phyloP scores from a whole-genome alignment of 257 asterid species.

The Ocimum tenuiflorum region DNA sequence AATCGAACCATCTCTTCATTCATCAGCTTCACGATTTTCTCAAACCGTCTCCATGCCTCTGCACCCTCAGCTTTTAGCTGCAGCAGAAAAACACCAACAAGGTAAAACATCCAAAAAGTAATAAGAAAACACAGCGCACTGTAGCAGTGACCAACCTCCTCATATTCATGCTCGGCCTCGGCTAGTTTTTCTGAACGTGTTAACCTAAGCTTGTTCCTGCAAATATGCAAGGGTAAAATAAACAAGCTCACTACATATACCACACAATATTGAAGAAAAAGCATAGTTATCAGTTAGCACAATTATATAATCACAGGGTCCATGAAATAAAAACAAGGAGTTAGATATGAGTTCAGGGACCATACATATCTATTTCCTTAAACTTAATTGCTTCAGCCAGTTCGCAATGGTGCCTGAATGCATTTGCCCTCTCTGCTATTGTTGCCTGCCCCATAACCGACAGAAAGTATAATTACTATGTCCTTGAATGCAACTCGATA shows the following conservation, averaged over 20 bases:
- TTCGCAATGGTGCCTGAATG: constrained; percentile 79
- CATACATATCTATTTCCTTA: constrained; percentile 97
- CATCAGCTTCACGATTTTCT: constrained; percentile 68
- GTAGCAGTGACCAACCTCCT: constrained; percentile 48
- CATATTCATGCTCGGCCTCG: constrained; percentile 86
- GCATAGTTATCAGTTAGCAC: too few species aligned
- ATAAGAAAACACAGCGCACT: neutral
- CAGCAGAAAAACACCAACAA: constrained; percentile 11
- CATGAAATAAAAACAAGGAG: constrained; percentile 11
- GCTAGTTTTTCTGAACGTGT: constrained; percentile 72
- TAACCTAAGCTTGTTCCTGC: constrained; percentile 83
- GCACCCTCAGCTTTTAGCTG: constrained; percentile 67
- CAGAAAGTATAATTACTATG: neutral
- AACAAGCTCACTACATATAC: neutral
- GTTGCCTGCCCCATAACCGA: constrained; percentile 61
- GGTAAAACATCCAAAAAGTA: constrained; percentile 1
- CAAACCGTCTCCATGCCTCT: constrained; percentile 68
- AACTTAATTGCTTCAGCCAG: constrained; percentile 84
- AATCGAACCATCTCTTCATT: constrained; percentile 73
- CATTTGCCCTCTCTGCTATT: constrained; percentile 76
- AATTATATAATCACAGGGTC: neutral
- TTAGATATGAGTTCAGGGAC: constrained; percentile 13
- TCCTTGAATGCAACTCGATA: neutral
- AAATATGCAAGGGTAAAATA: too few species aligned
- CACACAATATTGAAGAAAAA: neutral